Conservation (phyloP, 164 flowering plant species). For the Berberis vulgaris region DNA sequence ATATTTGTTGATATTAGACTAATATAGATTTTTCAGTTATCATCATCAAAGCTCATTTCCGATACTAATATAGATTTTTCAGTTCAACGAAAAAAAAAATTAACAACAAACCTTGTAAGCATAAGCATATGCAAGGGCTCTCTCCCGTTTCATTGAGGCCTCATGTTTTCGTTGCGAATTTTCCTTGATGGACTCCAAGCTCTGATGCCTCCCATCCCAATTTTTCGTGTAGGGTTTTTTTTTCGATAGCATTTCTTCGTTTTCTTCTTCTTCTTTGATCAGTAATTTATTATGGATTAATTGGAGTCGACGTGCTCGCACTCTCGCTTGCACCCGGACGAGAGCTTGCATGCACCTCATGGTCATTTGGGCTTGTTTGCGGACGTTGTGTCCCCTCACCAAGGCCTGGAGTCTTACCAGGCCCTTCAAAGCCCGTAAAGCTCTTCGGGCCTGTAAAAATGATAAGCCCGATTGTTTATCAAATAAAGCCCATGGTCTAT, state of each 20-base stretch:
- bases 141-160: slow-evolving; percentile 51
- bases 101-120: slow-evolving; percentile 44
- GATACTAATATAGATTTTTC: too few species aligned
- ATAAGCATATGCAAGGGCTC: slow-evolving; percentile 86
- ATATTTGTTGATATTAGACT: too few species aligned
- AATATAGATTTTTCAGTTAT: too few species aligned
- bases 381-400: slow-evolving; percentile 87
- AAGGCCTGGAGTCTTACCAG: slow-evolving; percentile 90
- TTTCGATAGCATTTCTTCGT: slow-evolving; percentile 2
- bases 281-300: slow-evolving; percentile 37
- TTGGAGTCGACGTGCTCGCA: slow-evolving; percentile 64
- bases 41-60: too few species aligned
- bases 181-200: slow-evolving; percentile 31
- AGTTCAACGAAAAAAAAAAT: too few species aligned
- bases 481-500: too few species aligned
- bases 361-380: slow-evolving; percentile 96
- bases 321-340: slow-evolving; percentile 84
- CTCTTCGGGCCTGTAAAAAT: slow-evolving; percentile 62
- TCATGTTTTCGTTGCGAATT: slow-evolving; percentile 39
- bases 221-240: slow-evolving; percentile 5
- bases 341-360: slow-evolving; percentile 98
- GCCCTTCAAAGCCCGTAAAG: slow-evolving; percentile 85
- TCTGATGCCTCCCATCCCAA: slow-evolving; percentile 34
- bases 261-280: slow-evolving; percentile 16
- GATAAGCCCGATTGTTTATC: too few species aligned